These are phyloP conservation scores for Tanacetum coccineum DNA, from an alignment of 129 eudicot species.

Conservation along the genomic window DNA sequence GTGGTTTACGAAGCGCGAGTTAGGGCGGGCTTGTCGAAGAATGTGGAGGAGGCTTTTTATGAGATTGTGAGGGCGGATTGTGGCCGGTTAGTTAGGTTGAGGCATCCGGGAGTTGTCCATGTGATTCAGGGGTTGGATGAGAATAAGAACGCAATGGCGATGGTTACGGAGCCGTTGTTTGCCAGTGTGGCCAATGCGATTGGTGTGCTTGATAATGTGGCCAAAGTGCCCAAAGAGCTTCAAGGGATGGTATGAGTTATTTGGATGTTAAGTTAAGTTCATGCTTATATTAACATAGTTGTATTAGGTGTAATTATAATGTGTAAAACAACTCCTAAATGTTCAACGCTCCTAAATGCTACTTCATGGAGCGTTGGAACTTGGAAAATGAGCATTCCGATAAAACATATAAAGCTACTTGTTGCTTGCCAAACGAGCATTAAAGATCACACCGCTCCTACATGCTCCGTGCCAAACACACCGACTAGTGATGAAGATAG, in stretches of 20 bases:
- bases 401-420: too few species aligned
- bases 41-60: conserved; percentile 76
- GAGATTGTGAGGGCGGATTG: conserved; percentile 85
- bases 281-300: neutral
- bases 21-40: conserved; percentile 65
- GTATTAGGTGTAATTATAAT: neutral
- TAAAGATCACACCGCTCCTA: too few species aligned
- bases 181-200: conserved; percentile 85
- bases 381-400: too few species aligned
- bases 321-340: too few species aligned
- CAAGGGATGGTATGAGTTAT: conserved; percentile 70
- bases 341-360: too few species aligned
- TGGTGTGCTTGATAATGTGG: conserved; percentile 65
- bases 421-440: too few species aligned
- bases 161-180: conserved; percentile 97
- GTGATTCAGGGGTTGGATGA: conserved; percentile 92
- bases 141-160: conserved; percentile 91
- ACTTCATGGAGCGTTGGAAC: too few species aligned
- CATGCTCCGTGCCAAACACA: too few species aligned
- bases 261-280: neutral
- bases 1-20: conserved; percentile 56
- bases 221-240: conserved; percentile 84
- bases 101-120: conserved; percentile 98
- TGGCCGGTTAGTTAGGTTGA: conserved; percentile 64
- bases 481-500: neutral